These are phyloP conservation scores for Panicum virgatum DNA, from an alignment of 202 grass and related monocot genomes.

Conservation along the genomic window DNA sequence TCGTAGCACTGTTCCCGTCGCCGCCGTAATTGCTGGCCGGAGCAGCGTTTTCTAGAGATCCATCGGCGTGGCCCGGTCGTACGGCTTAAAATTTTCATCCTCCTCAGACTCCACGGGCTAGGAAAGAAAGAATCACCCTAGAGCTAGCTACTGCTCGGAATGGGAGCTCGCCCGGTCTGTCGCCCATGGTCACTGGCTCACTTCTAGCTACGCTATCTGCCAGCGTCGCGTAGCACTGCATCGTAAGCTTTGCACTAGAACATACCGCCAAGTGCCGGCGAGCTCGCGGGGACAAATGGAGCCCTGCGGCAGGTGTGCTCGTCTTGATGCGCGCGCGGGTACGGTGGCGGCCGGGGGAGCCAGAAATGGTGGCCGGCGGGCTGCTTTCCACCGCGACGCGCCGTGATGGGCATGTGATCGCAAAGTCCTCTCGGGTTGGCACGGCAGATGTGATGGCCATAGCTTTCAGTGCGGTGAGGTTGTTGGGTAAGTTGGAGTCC, in stretches of 20 bases:
- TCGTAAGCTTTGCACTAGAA: conserved; percentile 31
- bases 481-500: neutral
- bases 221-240: neutral
- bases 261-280: conserved; percentile 12
- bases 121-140: conserved; percentile 25
- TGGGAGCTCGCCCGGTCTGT: conserved; percentile 6
- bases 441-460: neutral
- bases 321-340: neutral
- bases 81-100: conserved; percentile 10
- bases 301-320: neutral
- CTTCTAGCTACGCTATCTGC: neutral
- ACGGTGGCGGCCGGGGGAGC: neutral
- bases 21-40: neutral
- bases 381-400: conserved; percentile 4
- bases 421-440: neutral
- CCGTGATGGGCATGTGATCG: neutral
- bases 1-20: neutral
- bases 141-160: neutral
- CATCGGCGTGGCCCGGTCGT: conserved; percentile 13
- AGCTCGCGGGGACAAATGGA: neutral
- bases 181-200: neutral
- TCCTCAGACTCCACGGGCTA: neutral
- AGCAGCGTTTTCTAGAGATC: conserved; percentile 22
- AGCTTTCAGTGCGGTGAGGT: conserved; percentile 18
- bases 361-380: neutral